phyloP scores from a whole-genome alignment of 306 rosid species.

The Ammopiptanthus mongolicus region DNA sequence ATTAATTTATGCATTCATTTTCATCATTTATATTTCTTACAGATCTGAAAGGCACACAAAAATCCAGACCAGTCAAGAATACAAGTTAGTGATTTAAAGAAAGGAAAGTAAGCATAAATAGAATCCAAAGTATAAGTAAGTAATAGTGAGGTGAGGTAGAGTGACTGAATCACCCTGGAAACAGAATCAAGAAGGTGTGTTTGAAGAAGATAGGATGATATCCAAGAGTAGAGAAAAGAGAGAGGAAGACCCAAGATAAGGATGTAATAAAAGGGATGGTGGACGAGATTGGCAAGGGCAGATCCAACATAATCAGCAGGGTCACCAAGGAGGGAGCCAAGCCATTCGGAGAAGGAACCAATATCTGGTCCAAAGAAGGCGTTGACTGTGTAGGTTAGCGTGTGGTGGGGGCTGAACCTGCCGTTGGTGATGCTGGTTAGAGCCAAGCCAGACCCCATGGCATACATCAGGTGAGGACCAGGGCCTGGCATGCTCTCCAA shows the following conservation, averaged over 20 bases:
- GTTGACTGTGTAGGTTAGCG: constrained; percentile 59
- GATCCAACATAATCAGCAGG: constrained; percentile 30
- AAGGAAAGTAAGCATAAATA: neutral
- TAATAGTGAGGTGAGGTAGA: neutral
- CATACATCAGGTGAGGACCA: constrained; percentile 84
- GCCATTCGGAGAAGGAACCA: constrained; percentile 89
- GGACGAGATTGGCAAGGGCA: constrained; percentile 46
- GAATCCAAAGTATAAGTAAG: neutral
- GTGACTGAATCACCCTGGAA: constrained; percentile 40
- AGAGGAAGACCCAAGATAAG: constrained; percentile 71
- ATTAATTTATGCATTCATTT: neutral
- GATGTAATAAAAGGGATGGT: constrained; percentile 59
- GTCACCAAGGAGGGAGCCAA: constrained; percentile 42
- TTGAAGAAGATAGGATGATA: constrained; percentile 48
- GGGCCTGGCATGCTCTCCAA: constrained; percentile 72
- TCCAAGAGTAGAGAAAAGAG: constrained; percentile 55
- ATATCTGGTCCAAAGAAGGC: constrained; percentile 92
- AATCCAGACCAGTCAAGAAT: neutral
- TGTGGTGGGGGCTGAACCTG: constrained; percentile 76
- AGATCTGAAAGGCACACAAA: neutral
- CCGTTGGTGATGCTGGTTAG: constrained; percentile 46
- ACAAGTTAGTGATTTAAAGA: neutral
- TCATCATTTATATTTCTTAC: neutral
- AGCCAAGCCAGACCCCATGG: constrained; percentile 70
- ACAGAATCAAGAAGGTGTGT: constrained; percentile 50